Evolutionary conservation across 1,284 basidiomycete species (phyloP), one percentile per base, ranked within the genome.

Genomic region (Clitocybe nebularis): DNA sequence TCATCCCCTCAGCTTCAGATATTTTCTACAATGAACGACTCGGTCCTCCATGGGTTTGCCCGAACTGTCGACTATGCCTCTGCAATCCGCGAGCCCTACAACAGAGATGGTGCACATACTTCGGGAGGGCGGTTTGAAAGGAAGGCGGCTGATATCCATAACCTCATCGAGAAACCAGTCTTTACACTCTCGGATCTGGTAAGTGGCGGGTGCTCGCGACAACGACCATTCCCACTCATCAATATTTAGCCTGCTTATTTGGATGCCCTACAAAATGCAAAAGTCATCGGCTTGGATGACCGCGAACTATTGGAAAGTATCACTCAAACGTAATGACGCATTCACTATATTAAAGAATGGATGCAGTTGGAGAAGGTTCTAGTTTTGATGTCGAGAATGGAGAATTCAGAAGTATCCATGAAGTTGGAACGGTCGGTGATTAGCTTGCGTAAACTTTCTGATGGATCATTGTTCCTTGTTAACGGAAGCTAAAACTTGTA

Each of bases 321-420:
- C 23, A 29, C 24, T 19, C 13, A 20, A 11, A 19, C 32, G 5
- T 19, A 9, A 9, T 21, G 5, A 8, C 4, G 22, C 13, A 30
- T 19, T 11, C n/a, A 23, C 5, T 9, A 14, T 16, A 29, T 26
- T 21, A 34, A 17, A 6, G 5, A n/a, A 5, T n/a, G 24, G 21
- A 5, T 32, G 14, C 44, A 81, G 78, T 69, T 82, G 21, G 81
- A 84, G 58, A 70, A 73, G 33, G 45, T 74, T 11, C 57, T 84
- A 25, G 60, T 67, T 13, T 46, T 75, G n/a, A 77, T 84, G 77
- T 69, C 79, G 2, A 68, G 68, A 23, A 59, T 72, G 1, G 57
- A 68, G 20, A 54, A 64, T 34, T 57, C 55, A 1, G 13, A 49
- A 1, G 47, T 72, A 10, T 66, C 70, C 16, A 54, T 59, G 45